Base-by-base conservation (phyloP, 225 moss, liverwort and hornwort genomes). In the Physcomitrium patens region DNA sequence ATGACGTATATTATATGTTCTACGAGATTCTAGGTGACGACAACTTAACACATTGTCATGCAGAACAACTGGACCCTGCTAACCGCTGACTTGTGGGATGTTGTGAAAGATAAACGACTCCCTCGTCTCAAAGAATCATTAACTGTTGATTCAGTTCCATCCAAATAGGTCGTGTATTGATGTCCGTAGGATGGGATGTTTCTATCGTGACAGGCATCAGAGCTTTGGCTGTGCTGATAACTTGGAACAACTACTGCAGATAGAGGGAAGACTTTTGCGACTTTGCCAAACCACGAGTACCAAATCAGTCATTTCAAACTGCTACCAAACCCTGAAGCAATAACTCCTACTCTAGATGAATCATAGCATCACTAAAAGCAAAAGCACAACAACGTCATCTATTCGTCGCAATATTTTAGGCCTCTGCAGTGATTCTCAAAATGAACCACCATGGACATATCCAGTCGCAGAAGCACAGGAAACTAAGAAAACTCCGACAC, bases 11-110 rank as follows among this genome's bases (percentile, higher is more conserved):
- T 23, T 24, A 63, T 22, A 58, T 31, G 51, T 22, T 57, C 44
- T 68, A 72, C 63, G 76, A 76, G 71, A 76, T 79, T 85, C 72
- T 81, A 83, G 55, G 67, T 76, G 87, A 85, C 75, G 81, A 89
- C 80, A 6, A 85, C 72, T 77, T 54, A 50, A 42, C 73, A 80
- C 82, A 72, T 43, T 42, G 56, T 63, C 60, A 67, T 69, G 63
- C 27, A 55, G 76, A 71, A 63, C 45, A 80, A 55, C 68, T 27
- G 67, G 63, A 45, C 76, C 81, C 77, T 75, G 73, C 66, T 76
- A 74, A 72, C 80, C 76, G 85, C 80, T 79, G 78, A 83, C 72
- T 87, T 75, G 76, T 82, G 80, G 74, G 77, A 67, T 76, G 81
- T 72, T 71, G 46, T 67, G 55, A 78, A 77, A 79, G 28, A 46